These are phyloP conservation scores for Aspergillus candidus DNA, from an alignment of 2,329 filamentous ascomycete genomes.

Conservation along the genomic window DNA sequence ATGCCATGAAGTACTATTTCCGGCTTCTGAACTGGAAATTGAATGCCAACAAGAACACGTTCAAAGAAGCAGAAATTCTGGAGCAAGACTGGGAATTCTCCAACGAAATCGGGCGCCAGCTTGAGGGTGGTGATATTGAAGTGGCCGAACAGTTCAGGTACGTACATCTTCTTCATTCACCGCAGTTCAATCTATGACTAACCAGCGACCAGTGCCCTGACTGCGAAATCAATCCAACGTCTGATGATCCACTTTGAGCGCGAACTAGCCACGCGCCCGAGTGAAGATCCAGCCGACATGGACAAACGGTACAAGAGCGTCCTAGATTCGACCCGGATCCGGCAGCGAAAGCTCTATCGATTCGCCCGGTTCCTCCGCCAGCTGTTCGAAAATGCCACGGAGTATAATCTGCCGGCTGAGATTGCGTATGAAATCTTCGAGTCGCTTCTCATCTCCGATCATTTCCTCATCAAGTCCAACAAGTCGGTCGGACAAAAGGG, in stretches of 20 bases:
- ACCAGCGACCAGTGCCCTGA: conserved; percentile 58
- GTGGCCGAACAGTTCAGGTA: conserved; percentile 93
- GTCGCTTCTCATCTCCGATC: conserved; percentile 70
- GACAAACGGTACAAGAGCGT: conserved; percentile 96
- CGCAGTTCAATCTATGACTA: conserved; percentile 14
- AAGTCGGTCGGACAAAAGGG: conserved; percentile 65
- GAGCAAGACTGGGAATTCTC: conserved; percentile 98
- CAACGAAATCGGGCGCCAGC: conserved; percentile 82
- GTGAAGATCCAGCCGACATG: conserved; percentile 81
- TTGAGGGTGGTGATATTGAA: conserved; percentile 92
- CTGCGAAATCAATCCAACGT: conserved; percentile 83
- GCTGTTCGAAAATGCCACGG: conserved; percentile 92
- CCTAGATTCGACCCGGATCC: conserved; percentile 89
- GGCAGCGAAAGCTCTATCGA: conserved; percentile 92
- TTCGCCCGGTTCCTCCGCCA: conserved; percentile 88
- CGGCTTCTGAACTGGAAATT: conserved; percentile 98
- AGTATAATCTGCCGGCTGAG: conserved; percentile 75
- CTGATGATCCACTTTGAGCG: conserved; percentile 87
- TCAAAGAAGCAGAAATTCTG: conserved; percentile 95
- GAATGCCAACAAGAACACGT: conserved; percentile 95
- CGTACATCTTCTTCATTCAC: conserved; percentile 5
- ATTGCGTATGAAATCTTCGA: conserved; percentile 72
- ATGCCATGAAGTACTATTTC: conserved; percentile 96
- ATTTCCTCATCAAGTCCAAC: conserved; percentile 73
- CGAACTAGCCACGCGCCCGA: conserved; percentile 76